These are phyloP conservation scores for Saturnispora diversa DNA, from an alignment of 805 yeast species.

Conservation along the genomic window DNA sequence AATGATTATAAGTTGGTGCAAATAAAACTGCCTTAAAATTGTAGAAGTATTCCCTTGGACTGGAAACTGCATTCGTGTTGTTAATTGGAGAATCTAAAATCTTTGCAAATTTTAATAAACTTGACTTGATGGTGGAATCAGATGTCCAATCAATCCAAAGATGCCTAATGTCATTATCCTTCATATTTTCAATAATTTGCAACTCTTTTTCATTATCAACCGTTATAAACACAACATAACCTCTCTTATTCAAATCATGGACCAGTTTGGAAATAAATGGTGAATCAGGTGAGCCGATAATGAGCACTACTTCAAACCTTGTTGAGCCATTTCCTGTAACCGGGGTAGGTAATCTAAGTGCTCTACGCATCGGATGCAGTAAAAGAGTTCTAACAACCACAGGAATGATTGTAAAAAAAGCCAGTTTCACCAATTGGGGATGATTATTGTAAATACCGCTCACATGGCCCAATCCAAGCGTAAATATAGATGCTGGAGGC, in stretches of 20 bases:
- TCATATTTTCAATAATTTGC: conserved; percentile 45
- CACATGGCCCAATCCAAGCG: neutral
- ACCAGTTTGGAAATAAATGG: conserved; percentile 64
- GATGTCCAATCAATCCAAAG: conserved; percentile 44
- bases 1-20: conserved; percentile 47
- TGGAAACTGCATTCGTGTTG: conserved; percentile 33
- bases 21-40: conserved; percentile 58
- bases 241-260: conserved; percentile 66
- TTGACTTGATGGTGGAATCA: conserved; percentile 35
- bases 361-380: conserved; percentile 1
- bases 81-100: conserved; percentile 34
- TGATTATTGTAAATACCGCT: neutral
- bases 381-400: neutral
- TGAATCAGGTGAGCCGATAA: conserved; percentile 71
- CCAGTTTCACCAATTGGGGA: neutral
- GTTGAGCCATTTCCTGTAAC: conserved; percentile 46
- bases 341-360: conserved; percentile 4
- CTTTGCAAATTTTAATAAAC: conserved; percentile 41
- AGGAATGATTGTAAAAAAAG: neutral
- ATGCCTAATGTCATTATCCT: conserved; percentile 62
- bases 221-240: conserved; percentile 74
- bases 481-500: neutral
- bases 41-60: conserved; percentile 38
- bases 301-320: conserved; percentile 62
- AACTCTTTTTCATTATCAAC: conserved; percentile 55